A percentile compares a stretch with the other conserved stretches of the same genome.
Evolutionary conservation across 2,329 filamentous ascomycete genomes (phyloP).

Genomic region (Epichloe brachyelytri): DNA sequence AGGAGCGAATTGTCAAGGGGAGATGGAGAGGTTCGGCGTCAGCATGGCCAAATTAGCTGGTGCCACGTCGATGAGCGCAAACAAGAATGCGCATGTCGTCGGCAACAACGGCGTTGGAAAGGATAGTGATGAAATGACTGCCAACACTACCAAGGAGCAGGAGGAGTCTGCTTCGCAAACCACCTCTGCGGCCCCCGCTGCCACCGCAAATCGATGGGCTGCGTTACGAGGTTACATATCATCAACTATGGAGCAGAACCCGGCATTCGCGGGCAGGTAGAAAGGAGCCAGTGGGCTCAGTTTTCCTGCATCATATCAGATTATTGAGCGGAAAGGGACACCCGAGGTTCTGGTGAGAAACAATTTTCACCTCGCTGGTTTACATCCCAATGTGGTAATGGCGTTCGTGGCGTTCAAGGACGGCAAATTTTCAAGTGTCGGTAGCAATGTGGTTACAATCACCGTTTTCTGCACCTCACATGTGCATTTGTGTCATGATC

Average conservation of each 20-base stretch:
- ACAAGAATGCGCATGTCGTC: background rate
- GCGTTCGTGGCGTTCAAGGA: background rate
- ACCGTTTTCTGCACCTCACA: background rate
- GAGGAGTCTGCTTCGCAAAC: background rate
- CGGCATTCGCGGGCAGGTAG: constrained; percentile 44
- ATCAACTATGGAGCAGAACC: constrained; percentile 78
- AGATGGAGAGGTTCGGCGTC: constrained; percentile 72
- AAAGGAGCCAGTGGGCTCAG: background rate
- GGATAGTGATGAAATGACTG: constrained; percentile 9
- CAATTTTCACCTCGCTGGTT: too few species aligned
- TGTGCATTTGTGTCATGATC: background rate
- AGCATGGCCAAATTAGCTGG: constrained; percentile 65
- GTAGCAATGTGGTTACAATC: background rate
- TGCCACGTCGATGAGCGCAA: constrained; percentile 10
- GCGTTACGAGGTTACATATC: constrained; percentile 75
- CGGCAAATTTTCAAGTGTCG: background rate
- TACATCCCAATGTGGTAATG: background rate
- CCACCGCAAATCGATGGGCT: constrained; percentile 56
- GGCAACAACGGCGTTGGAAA: constrained; percentile 8
- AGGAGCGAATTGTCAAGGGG: constrained; percentile 65
- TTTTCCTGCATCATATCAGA: background rate
- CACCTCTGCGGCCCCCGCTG: constrained; percentile 11
- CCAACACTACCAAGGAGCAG: constrained; percentile 1
- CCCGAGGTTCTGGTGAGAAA: too few species aligned
- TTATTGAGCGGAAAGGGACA: too few species aligned